Conservation (phyloP, 2,329 filamentous ascomycete species). For the Microdochium nivale region DNA sequence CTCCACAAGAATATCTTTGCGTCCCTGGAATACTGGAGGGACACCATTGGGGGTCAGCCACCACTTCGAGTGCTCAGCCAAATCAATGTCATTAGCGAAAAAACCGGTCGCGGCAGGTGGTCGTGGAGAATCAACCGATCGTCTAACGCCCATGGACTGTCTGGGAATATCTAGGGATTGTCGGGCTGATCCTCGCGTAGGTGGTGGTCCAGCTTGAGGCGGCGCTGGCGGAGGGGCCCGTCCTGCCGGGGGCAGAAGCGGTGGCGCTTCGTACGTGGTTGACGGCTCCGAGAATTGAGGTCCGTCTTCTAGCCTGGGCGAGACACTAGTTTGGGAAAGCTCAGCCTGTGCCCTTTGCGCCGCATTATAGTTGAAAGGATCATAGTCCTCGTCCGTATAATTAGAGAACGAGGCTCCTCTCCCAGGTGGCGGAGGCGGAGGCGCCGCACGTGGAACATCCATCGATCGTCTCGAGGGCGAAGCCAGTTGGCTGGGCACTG, state of each 20-base stretch:
- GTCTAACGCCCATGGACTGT: constrained; percentile 29
- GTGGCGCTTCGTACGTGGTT: constrained; percentile 31
- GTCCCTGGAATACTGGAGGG: constrained; percentile 73
- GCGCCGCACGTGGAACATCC: constrained; percentile 62
- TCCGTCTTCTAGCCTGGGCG: constrained; percentile 36
- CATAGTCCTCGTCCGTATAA: constrained; percentile 55
- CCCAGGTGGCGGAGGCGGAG: constrained; percentile 54
- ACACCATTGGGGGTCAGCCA: constrained; percentile 75
- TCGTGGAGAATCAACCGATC: constrained; percentile 68
- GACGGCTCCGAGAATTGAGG: constrained; percentile 37
- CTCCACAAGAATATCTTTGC: constrained; percentile 77
- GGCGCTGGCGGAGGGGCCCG: constrained; percentile 33
- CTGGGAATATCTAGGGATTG: constrained; percentile 60
- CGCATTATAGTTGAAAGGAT: constrained; percentile 51
- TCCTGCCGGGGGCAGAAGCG: constrained; percentile 35
- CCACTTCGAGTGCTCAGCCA: constrained; percentile 69
- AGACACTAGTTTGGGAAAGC: constrained; percentile 21
- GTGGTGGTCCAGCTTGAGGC: constrained; percentile 25
- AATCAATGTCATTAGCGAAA: constrained; percentile 81
- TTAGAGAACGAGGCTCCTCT: constrained; percentile 30
- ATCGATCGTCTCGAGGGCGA: constrained; percentile 48
- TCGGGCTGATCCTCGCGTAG: constrained; percentile 24
- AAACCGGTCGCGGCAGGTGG: constrained; percentile 69
- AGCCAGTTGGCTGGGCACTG: constrained; percentile 52
- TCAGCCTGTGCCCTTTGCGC: constrained; percentile 13